Conservation (phyloP, 305 asterid genomes). For the Fraxinus latifolia region DNA sequence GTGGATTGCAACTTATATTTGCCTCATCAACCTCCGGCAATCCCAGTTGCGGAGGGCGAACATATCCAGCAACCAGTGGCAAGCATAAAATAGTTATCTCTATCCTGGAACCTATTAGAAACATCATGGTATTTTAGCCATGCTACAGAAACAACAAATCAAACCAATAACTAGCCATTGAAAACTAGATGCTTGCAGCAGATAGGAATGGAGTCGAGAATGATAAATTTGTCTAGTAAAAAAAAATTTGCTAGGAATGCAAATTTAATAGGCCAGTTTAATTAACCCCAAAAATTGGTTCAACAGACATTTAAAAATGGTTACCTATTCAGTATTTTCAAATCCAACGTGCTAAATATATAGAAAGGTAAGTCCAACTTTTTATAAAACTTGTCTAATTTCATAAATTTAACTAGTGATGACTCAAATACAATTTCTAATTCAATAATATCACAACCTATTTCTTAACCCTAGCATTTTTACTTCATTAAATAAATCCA, state of each 20-base stretch:
- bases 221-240: background rate
- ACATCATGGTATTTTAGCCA: background rate
- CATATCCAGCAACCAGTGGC: slow-evolving; percentile 93
- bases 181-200: background rate
- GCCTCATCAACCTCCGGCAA: slow-evolving; percentile 68
- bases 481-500: background rate
- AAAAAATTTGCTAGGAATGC: background rate
- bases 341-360: background rate
- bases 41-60: slow-evolving; percentile 84
- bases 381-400: background rate
- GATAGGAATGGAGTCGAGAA: background rate
- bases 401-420: background rate
- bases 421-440: background rate
- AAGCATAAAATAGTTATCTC: slow-evolving; percentile 72
- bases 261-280: background rate
- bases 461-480: background rate
- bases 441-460: background rate
- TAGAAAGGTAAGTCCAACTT: background rate
- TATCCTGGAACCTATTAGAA: slow-evolving; percentile 69
- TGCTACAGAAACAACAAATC: background rate
- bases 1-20: slow-evolving; percentile 88
- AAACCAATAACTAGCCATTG: background rate
- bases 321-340: background rate
- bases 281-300: background rate
- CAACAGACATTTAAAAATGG: background rate